Evolutionary conservation across 495 filamentous ascomycete species (phyloP), one percentile per base, ranked within the genome.

Genomic region (Tuber melanosporum): DNA sequence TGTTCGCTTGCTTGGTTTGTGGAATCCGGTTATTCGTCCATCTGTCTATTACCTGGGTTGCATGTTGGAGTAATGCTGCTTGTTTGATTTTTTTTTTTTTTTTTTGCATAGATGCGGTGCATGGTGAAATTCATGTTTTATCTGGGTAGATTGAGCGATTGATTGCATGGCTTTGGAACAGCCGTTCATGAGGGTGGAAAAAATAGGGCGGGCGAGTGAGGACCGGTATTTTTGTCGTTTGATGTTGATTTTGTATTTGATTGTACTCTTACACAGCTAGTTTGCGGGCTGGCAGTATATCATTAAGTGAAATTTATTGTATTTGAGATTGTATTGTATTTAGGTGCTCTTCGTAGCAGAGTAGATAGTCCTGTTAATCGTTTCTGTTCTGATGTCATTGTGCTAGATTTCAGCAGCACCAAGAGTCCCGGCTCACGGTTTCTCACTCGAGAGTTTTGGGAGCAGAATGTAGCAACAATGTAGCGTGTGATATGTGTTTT

Each of bases 61-160:
- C 57, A 36, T 66, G 57, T 66, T 36, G 57, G 57, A 66, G 57
- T 66, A 66, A 17, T 66, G 14, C n/a, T 62, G n/a, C 57, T 36
- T 66, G 57, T 36, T 19, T 66, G 52, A n/a, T 32, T 36, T 17
- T 62, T 62, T 26, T 62, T 62, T 26, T 62, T 22, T 17, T 36
- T 32, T 66, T 66, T 36, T 36, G 57, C 57, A 66, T 66, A 66
- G 57, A 66, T 66, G 57, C 57, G 57, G 57, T 66, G 57, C 57
- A 66, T 66, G 26, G 26, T 66, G 57, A 26, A 66, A 66, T 66
- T 36, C 12, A 36, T 36, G 17, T 66, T 66, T 66, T 66, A 36
- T 66, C 14, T 66, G 14, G 57, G 26, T 66, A 66, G 57, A 66
- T 66, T 66, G 57, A 19, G 26, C 57, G 57, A 36, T 36, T 66